These are phyloP conservation scores for Mycena filopes DNA, from an alignment of 768 basidiomycete genomes.

Conservation along the genomic window DNA sequence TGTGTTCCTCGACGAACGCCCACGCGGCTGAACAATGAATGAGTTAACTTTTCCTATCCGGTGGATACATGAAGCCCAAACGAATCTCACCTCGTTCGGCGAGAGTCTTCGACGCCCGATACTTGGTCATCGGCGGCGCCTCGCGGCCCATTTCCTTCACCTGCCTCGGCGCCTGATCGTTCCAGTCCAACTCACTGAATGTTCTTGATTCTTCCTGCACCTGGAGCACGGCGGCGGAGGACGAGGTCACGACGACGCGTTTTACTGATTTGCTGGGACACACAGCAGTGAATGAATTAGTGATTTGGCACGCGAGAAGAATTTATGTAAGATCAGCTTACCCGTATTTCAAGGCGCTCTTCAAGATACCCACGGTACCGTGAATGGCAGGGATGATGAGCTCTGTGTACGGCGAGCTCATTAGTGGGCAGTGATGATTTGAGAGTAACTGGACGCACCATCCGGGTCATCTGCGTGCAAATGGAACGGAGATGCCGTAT, in stretches of 20 bases:
- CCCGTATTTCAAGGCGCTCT: slow-evolving; percentile 44
- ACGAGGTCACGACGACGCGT: slow-evolving; percentile 77
- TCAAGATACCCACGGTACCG: slow-evolving; percentile 52
- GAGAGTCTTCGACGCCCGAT: slow-evolving; percentile 71
- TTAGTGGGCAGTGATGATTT: background rate
- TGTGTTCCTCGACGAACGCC: slow-evolving; percentile 49
- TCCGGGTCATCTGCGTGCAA: slow-evolving; percentile 55
- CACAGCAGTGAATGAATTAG: background rate
- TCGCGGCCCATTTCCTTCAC: slow-evolving; percentile 61
- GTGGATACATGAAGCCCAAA: too few species aligned
- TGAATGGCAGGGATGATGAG: slow-evolving; percentile 48
- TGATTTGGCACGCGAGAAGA: too few species aligned
- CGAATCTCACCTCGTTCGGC: slow-evolving; percentile 63
- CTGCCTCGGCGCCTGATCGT: slow-evolving; percentile 55
- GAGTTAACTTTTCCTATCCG: background rate
- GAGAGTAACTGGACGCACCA: slow-evolving; percentile 10
- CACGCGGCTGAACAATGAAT: slow-evolving; percentile 48
- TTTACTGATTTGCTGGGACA: slow-evolving; percentile 56
- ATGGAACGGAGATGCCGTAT: slow-evolving; percentile 74
- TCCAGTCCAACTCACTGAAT: slow-evolving; percentile 71
- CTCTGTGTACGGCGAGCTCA: slow-evolving; percentile 24
- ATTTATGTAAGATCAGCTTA: background rate
- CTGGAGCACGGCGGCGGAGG: slow-evolving; percentile 59
- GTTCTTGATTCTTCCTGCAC: slow-evolving; percentile 38
- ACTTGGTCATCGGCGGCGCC: slow-evolving; percentile 54